A percentile compares a stretch with the other conserved stretches of the same genome.
Conservation (phyloP, 371 early-diverging fungal genomes). For the Entomophthora muscae region DNA sequence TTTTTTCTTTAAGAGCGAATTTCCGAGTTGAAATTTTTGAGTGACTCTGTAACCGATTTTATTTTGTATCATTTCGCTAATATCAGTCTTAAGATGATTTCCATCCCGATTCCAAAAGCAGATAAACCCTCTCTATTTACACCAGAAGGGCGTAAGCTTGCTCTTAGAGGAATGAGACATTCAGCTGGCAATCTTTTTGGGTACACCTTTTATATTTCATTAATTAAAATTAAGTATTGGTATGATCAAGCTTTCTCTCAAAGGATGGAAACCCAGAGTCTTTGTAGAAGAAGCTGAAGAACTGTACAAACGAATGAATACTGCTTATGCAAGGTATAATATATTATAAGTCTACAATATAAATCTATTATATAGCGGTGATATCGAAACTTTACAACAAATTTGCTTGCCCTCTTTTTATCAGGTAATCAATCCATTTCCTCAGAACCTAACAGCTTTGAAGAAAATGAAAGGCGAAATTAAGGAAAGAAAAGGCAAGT, state of each 20-base stretch:
- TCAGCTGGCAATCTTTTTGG: background rate
- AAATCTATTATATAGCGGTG: conserved; percentile 4
- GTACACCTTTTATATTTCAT: background rate
- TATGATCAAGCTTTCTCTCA: conserved; percentile 4
- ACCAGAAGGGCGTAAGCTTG: conserved; percentile 4
- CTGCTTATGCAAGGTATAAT: conserved; percentile 10
- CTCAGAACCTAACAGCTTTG: background rate
- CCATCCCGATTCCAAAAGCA: background rate
- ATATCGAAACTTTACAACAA: conserved; percentile 1
- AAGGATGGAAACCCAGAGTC: conserved; percentile 9
- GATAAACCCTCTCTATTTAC: conserved; percentile 5
- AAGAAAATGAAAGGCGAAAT: conserved; percentile 40
- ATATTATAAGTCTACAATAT: background rate
- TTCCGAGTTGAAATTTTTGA: background rate
- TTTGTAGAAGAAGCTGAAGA: conserved; percentile 10
- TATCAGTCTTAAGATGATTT: background rate
- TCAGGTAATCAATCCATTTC: background rate
- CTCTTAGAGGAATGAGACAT: background rate
- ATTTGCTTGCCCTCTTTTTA: conserved; percentile 2
- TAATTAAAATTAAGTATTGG: conserved; percentile 8
- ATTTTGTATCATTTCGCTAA: background rate
- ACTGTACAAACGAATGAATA: conserved; percentile 9
- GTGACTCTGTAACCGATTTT: background rate
- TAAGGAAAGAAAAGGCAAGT: conserved; percentile 34
- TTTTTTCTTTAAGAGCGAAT: background rate